phyloP scores from a whole-genome alignment of 345 rosid species.

The Salix koriyanagi region DNA sequence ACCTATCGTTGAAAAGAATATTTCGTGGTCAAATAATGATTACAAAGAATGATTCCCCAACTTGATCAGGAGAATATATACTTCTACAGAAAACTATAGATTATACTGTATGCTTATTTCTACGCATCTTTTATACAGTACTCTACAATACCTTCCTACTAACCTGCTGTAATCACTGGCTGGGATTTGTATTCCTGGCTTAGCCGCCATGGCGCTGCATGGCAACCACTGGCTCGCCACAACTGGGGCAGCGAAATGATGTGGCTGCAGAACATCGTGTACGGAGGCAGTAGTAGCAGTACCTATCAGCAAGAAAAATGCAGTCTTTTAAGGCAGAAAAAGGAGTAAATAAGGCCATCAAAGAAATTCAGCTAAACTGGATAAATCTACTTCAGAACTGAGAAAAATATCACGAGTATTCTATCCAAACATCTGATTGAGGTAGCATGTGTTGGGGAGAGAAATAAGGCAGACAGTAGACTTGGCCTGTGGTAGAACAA shows the following conservation, averaged over 20 bases:
- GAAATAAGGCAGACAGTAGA: not conserved
- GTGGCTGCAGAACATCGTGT: slow-evolving; percentile 77
- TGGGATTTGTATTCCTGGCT: slow-evolving; percentile 6
- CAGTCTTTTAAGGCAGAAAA: not conserved
- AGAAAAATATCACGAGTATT: not conserved
- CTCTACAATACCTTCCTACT: slow-evolving; percentile 8
- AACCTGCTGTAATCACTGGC: not conserved
- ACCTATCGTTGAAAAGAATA: not conserved
- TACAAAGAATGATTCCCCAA: slow-evolving; percentile 29
- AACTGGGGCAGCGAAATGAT: slow-evolving; percentile 71
- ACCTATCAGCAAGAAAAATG: slow-evolving; percentile 48
- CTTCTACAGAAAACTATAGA: not conserved
- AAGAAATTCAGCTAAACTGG: slow-evolving; percentile 2
- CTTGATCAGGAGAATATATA: slow-evolving; percentile 16
- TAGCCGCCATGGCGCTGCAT: slow-evolving; percentile 65
- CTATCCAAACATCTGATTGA: not conserved
- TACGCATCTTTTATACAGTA: slow-evolving; percentile 10
- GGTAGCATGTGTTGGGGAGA: not conserved
- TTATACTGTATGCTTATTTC: slow-evolving; percentile 12
- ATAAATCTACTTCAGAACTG: not conserved
- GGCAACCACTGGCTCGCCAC: slow-evolving; percentile 72
- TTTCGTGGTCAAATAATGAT: slow-evolving; percentile 2
- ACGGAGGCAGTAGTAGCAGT: slow-evolving; percentile 87
- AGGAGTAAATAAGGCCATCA: not conserved
- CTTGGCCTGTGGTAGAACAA: not conserved